Conservation (phyloP, 345 rosid genomes). For the Syzygium oleosum region DNA sequence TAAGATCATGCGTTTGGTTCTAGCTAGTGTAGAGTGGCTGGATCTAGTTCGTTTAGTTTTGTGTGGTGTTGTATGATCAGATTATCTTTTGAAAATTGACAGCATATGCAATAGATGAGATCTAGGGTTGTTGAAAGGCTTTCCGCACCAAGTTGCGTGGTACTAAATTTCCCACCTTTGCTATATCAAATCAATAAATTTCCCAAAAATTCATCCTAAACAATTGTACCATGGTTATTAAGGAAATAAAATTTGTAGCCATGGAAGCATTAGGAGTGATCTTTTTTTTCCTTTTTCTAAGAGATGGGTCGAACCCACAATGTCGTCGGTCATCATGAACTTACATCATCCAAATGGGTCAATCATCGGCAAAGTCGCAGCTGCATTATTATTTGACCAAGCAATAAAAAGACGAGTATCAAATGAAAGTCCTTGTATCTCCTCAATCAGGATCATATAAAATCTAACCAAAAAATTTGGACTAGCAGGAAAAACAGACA, state of each 20-base stretch:
- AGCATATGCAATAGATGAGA: not conserved
- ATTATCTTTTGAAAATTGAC: not conserved
- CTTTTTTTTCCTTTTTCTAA: not conserved
- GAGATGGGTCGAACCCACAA: not conserved
- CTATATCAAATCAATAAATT: not conserved
- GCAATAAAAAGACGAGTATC: not conserved
- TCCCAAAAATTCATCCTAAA: not conserved
- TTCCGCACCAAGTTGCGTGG: not conserved
- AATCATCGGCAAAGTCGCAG: not conserved
- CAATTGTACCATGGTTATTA: not conserved
- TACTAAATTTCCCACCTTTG: not conserved
- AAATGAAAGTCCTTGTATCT: not conserved
- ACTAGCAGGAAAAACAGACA: not conserved
- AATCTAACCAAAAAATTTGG: not conserved
- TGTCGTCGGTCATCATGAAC: rapidly evolving
- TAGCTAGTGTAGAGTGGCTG: not conserved
- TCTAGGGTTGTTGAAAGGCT: not conserved
- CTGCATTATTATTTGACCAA: not conserved
- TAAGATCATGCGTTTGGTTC: not conserved
- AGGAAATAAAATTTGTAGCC: not conserved
- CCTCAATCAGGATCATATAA: not conserved
- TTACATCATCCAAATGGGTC: not conserved
- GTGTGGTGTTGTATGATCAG: not conserved
- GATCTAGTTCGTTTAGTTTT: not conserved
- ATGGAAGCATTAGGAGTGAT: not conserved